Conservation (phyloP, 257 asterid species). For the Rehmannia glutinosa region DNA sequence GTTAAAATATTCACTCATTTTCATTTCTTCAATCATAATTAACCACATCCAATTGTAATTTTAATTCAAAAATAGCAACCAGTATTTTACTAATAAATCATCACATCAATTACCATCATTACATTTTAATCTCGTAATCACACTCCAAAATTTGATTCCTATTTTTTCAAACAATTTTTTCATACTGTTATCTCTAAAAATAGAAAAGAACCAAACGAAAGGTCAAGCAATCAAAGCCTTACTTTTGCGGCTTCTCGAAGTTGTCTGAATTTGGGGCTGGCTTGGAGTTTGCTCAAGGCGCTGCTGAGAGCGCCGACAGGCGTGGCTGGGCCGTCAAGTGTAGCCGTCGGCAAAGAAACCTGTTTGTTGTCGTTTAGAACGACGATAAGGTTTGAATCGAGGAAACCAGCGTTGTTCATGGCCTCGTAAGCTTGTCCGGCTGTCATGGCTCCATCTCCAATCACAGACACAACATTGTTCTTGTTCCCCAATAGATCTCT, state of each 20-base stretch:
- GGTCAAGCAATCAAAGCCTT: too few relatives aligned
- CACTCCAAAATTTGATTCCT: too few relatives aligned
- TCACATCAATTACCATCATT: too few relatives aligned
- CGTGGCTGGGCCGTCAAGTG: conserved; percentile 68
- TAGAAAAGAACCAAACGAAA: too few relatives aligned
- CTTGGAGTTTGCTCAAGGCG: conserved; percentile 65
- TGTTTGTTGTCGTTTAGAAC: conserved; percentile 68
- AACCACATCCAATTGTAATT: too few relatives aligned
- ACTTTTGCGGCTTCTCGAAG: conserved; percentile 85
- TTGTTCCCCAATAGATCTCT: conserved; percentile 67
- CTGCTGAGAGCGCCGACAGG: conserved; percentile 78
- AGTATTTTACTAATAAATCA: too few relatives aligned
- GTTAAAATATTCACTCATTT: too few relatives aligned
- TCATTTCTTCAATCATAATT: too few relatives aligned
- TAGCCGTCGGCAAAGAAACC: conserved; percentile 73
- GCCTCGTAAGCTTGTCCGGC: conserved; percentile 94
- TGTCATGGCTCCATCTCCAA: conserved; percentile 82
- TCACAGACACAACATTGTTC: conserved; percentile 60
- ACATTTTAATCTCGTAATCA: too few relatives aligned
- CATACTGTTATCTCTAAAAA: too few relatives aligned
- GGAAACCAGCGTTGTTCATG: conserved; percentile 78
- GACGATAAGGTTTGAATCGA: conserved; percentile 62
- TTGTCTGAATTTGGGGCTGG: conserved; percentile 66
- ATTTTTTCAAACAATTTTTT: too few relatives aligned
- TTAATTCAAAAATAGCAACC: too few relatives aligned